Conservation (phyloP, 202 grass and related monocot species). For the Panicum virgatum region DNA sequence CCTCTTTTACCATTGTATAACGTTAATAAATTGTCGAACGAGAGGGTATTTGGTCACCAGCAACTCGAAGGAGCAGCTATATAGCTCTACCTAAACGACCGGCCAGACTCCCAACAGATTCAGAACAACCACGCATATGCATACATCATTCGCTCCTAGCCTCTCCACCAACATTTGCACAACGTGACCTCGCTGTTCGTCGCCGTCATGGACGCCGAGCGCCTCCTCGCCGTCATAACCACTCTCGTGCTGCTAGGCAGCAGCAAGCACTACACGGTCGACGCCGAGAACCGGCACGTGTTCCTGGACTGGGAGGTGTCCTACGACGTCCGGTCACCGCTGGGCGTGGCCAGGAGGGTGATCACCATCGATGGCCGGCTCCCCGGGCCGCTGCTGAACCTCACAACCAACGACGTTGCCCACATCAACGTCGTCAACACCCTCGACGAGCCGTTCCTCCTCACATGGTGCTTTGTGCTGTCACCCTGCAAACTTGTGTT, state of each 20-base stretch:
- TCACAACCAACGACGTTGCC: slow-evolving; percentile 70
- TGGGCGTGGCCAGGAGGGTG: slow-evolving; percentile 53
- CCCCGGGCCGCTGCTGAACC: slow-evolving; percentile 70
- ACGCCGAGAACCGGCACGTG: slow-evolving; percentile 50
- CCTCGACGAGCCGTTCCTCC: slow-evolving; percentile 68
- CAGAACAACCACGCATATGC: slow-evolving; percentile 33
- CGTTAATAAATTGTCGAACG: background rate
- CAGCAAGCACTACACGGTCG: background rate
- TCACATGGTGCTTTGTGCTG: slow-evolving; percentile 42
- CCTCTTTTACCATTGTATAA: too few species aligned
- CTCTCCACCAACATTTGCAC: background rate
- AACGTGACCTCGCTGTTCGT: background rate
- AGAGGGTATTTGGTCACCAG: slow-evolving; percentile 7
- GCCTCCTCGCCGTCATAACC: background rate
- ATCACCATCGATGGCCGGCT: slow-evolving; percentile 61
- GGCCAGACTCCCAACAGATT: slow-evolving; percentile 38
- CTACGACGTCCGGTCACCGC: slow-evolving; percentile 49
- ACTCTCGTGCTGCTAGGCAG: background rate
- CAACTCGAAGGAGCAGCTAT: background rate
- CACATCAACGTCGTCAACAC: slow-evolving; percentile 62
- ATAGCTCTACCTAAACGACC: background rate
- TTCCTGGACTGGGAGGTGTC: slow-evolving; percentile 66
- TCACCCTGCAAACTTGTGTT: too few species aligned
- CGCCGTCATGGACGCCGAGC: background rate
- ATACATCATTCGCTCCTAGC: background rate